Evolutionary conservation across 805 yeast genomes (phyloP).

Genomic region (Yarrowia sp.): DNA sequence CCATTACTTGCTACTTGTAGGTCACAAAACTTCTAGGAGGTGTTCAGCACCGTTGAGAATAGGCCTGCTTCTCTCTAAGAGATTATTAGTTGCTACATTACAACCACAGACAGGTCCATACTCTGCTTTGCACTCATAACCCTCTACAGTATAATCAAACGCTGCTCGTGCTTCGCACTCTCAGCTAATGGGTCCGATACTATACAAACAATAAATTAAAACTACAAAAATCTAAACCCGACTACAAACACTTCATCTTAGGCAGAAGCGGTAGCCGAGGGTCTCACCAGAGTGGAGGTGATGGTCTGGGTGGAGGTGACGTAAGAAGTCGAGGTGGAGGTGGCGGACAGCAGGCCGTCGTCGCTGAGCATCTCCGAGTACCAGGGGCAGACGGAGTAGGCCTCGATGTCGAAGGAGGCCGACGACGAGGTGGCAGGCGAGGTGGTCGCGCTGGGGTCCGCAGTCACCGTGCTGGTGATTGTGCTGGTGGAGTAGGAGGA

Average conservation of each 20-base stretch:
- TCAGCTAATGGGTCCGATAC: background rate
- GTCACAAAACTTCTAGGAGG: too few species aligned
- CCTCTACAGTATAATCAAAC: too few species aligned
- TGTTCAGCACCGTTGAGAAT: too few species aligned
- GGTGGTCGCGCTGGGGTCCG: slow-evolving; percentile 9
- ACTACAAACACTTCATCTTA: background rate
- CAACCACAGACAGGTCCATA: too few species aligned
- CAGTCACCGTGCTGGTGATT: slow-evolving; percentile 22
- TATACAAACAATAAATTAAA: slow-evolving; percentile 17
- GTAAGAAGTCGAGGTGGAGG: slow-evolving; percentile 27
- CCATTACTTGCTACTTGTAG: too few species aligned
- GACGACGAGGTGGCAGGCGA: slow-evolving; percentile 17
- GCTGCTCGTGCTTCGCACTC: too few species aligned
- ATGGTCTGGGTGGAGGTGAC: slow-evolving; percentile 28
- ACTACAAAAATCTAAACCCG: slow-evolving; percentile 7
- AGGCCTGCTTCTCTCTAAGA: too few species aligned
- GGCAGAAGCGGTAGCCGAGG: slow-evolving; percentile 18
- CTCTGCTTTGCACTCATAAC: too few species aligned
- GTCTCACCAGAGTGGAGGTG: slow-evolving; percentile 26
- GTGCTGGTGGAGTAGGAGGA: slow-evolving; percentile 4
- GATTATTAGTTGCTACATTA: too few species aligned
- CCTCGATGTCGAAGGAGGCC: slow-evolving; percentile 16
- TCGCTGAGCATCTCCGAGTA: slow-evolving; percentile 30
- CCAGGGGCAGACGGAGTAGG: slow-evolving; percentile 38
- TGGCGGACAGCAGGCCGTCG: slow-evolving; percentile 19